Percentiles rank a stretch among this genome's conserved stretches.
Evolutionary conservation across 768 basidiomycete species (phyloP).

Genomic region (Kwoniella heveanensis): DNA sequence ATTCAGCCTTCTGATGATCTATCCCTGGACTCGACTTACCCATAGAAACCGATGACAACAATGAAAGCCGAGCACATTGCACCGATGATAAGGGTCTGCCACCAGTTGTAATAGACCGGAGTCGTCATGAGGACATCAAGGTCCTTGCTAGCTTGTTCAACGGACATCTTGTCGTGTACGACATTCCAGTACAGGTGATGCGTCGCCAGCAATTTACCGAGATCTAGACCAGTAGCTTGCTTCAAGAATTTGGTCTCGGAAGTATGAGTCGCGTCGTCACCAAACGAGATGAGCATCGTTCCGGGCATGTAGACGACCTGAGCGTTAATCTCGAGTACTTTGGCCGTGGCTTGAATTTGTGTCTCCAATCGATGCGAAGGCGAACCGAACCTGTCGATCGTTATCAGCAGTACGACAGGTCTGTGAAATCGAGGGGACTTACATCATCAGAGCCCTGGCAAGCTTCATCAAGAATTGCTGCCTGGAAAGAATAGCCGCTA

Average conservation of each 20-base stretch:
- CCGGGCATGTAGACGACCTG: slow-evolving; percentile 76
- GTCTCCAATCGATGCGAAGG: slow-evolving; percentile 93
- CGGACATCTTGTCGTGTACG: slow-evolving; percentile 78
- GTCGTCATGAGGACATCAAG: slow-evolving; percentile 73
- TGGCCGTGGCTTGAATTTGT: slow-evolving; percentile 82
- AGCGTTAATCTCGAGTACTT: slow-evolving; percentile 85
- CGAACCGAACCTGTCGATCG: slow-evolving; percentile 66
- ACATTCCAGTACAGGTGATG: slow-evolving; percentile 77
- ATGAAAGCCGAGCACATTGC: slow-evolving; percentile 77
- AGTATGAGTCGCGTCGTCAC: slow-evolving; percentile 76
- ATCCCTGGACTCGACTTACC: slow-evolving; percentile 31
- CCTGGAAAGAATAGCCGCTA: slow-evolving; percentile 75
- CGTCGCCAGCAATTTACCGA: slow-evolving; percentile 73
- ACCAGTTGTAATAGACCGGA: slow-evolving; percentile 65
- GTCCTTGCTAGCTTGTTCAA: slow-evolving; percentile 69
- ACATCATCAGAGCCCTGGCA: slow-evolving; percentile 81
- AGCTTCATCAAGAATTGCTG: slow-evolving; percentile 85
- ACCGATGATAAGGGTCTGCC: slow-evolving; percentile 70
- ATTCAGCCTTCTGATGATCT: neutral
- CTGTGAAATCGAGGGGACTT: slow-evolving; percentile 3
- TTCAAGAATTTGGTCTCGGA: slow-evolving; percentile 78
- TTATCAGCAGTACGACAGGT: neutral
- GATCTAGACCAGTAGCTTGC: slow-evolving; percentile 70
- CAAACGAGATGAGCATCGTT: slow-evolving; percentile 78
- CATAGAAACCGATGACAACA: slow-evolving; percentile 55